A percentile compares a stretch with the other conserved stretches of the same genome.
Conservation (phyloP, 75 land plant genomes). For the Picea glauca region DNA sequence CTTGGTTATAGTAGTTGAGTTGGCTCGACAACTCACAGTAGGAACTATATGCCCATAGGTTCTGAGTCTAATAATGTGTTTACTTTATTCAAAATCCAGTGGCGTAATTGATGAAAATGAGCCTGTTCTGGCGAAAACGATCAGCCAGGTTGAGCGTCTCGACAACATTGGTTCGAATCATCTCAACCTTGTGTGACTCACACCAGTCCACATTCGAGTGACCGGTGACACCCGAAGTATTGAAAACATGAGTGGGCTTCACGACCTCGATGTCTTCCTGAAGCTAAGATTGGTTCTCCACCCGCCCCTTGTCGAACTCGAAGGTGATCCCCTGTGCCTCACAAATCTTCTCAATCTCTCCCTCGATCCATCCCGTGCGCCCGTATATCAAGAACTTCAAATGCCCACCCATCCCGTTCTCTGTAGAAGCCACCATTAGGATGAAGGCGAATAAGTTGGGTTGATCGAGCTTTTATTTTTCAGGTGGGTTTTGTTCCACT, state of each 20-base stretch:
- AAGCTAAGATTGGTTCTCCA: constrained; percentile 39
- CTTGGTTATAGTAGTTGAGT: too few relatives aligned
- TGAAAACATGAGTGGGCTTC: constrained; percentile 58
- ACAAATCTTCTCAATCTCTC: constrained; percentile 43
- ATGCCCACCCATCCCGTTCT: too few relatives aligned
- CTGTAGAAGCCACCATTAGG: too few relatives aligned
- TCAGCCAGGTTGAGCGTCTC: constrained; percentile 68
- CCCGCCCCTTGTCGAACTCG: constrained; percentile 47
- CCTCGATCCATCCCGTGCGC: constrained; percentile 62
- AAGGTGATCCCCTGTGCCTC: constrained; percentile 42
- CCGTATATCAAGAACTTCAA: constrained; percentile 54
- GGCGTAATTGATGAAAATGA: constrained; percentile 58
- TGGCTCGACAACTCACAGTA: too few relatives aligned
- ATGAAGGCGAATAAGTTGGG: too few relatives aligned
- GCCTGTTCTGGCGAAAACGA: constrained; percentile 41
- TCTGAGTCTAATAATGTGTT: too few relatives aligned
- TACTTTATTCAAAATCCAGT: constrained; percentile 30
- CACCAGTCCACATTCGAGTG: constrained; percentile 32
- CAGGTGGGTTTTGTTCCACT: too few relatives aligned
- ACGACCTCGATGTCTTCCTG: constrained; percentile 30
- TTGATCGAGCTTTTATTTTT: too few relatives aligned
- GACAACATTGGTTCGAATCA: constrained; percentile 49
- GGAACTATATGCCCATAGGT: too few relatives aligned
- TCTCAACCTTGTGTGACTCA: constrained; percentile 48
- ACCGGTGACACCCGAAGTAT: constrained; percentile 68